Evolutionary conservation across 495 filamentous ascomycete species (phyloP).

Genomic region (Trichoderma virens): DNA sequence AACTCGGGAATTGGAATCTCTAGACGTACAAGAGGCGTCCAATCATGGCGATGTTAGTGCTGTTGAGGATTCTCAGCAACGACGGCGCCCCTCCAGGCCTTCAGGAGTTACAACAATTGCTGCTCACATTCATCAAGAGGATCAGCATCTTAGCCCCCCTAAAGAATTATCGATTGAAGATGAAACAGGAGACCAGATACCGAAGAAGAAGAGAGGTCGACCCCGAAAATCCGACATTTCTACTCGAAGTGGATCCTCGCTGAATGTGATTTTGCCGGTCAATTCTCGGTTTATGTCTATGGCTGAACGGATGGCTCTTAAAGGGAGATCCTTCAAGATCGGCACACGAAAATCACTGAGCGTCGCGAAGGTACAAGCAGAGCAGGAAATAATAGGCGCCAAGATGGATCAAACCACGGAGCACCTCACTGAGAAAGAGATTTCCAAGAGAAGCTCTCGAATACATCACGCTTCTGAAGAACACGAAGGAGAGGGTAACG

Average conservation of each 20-base stretch:
- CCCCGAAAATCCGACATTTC: conserved; percentile 18
- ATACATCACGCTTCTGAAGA: neutral
- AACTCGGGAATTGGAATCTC: neutral
- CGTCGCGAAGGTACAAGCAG: neutral
- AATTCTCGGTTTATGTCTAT: conserved; percentile 32
- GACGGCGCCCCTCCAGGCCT: neutral
- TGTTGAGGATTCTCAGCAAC: neutral
- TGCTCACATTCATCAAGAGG: neutral
- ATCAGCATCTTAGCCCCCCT: neutral
- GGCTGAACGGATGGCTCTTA: conserved; percentile 36
- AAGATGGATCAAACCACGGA: neutral
- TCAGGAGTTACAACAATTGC: neutral
- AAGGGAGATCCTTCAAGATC: conserved; percentile 39
- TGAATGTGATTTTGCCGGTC: conserved; percentile 16
- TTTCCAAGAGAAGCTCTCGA: neutral
- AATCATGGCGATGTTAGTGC: neutral
- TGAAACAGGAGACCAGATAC: neutral
- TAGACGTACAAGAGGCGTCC: neutral
- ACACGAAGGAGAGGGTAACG: neutral
- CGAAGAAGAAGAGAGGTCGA: conserved; percentile 20
- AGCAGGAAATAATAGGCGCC: neutral
- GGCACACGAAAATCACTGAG: conserved; percentile 16
- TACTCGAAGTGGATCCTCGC: neutral
- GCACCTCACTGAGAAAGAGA: neutral
- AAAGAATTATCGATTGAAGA: neutral